phyloP scores from a whole-genome alignment of 2,329 filamentous ascomycete species.

The Pestalotiopsis sp. region DNA sequence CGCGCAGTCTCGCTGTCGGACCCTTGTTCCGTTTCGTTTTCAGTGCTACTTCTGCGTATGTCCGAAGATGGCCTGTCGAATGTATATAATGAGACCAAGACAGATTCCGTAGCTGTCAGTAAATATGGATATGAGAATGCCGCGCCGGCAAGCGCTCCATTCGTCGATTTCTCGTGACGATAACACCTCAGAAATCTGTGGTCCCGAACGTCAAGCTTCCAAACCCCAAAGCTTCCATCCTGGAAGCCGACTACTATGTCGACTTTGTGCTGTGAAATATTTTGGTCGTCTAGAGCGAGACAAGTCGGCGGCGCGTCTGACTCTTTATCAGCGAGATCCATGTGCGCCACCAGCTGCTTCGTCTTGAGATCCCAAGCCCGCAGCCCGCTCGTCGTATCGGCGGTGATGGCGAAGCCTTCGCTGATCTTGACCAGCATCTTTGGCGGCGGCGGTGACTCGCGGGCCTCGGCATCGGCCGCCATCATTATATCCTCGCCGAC shows the following conservation, averaged over 20 bases:
- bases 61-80: slow-evolving; percentile 44
- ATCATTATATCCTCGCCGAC: slow-evolving; percentile 23
- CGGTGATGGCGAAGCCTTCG: slow-evolving; percentile 77
- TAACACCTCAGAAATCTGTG: slow-evolving; percentile 52
- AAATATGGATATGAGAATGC: slow-evolving; percentile 76
- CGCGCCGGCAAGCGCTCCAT: slow-evolving; percentile 68
- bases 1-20: slow-evolving; percentile 6
- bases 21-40: slow-evolving; percentile 10
- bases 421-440: slow-evolving; percentile 78
- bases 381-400: slow-evolving; percentile 68
- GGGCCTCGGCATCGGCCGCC: slow-evolving; percentile 26
- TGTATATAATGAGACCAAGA: slow-evolving; percentile 75
- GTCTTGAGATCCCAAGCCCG: slow-evolving; percentile 77
- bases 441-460: slow-evolving; percentile 29
- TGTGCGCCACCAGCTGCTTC: slow-evolving; percentile 58
- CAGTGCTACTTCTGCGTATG: not conserved
- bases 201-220: slow-evolving; percentile 54
- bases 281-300: slow-evolving; percentile 64
- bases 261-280: slow-evolving; percentile 44
- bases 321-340: slow-evolving; percentile 30
- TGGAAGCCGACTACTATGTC: slow-evolving; percentile 70
- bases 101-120: slow-evolving; percentile 74
- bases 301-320: slow-evolving; percentile 53
- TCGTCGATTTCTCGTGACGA: slow-evolving; percentile 61
- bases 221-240: slow-evolving; percentile 73